Conservation (phyloP, 331 rosid genomes). For the Cydonia oblonga region DNA sequence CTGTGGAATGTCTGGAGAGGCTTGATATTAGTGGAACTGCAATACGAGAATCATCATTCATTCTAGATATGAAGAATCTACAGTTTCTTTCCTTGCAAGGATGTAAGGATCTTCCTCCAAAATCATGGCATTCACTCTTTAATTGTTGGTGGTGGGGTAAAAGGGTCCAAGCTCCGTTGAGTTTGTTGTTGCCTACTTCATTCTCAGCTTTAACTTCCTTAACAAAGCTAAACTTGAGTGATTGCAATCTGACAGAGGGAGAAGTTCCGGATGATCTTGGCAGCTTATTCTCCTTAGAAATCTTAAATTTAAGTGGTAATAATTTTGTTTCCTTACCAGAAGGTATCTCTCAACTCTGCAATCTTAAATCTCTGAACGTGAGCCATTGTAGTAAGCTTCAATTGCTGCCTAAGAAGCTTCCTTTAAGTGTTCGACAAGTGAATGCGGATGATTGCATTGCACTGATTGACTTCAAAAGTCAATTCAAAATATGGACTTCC, state of each 20-base stretch:
- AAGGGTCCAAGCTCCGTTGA: background rate
- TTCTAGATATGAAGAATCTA: background rate
- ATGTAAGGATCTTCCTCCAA: background rate
- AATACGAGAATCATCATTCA: background rate
- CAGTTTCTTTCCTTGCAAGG: background rate
- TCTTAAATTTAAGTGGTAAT: background rate
- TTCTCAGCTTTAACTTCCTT: background rate
- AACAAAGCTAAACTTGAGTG: background rate
- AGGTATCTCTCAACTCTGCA: background rate
- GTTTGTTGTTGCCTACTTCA: background rate
- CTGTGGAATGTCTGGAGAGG: background rate
- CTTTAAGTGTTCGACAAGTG: background rate
- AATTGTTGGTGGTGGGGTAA: background rate
- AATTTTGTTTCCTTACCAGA: background rate
- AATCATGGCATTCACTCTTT: background rate
- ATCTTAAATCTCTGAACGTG: background rate
- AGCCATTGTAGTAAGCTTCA: background rate
- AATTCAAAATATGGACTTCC: background rate
- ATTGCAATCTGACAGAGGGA: constrained; percentile 1
- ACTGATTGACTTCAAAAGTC: background rate
- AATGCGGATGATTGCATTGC: background rate
- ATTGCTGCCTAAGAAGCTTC: constrained; percentile 3
- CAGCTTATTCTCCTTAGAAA: background rate
- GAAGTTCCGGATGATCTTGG: background rate
- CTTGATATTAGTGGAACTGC: constrained; percentile 7